These are phyloP conservation scores for Zygosaccharomyces pseudobailii DNA, from an alignment of 1,139 yeast species.

Conservation along the genomic window DNA sequence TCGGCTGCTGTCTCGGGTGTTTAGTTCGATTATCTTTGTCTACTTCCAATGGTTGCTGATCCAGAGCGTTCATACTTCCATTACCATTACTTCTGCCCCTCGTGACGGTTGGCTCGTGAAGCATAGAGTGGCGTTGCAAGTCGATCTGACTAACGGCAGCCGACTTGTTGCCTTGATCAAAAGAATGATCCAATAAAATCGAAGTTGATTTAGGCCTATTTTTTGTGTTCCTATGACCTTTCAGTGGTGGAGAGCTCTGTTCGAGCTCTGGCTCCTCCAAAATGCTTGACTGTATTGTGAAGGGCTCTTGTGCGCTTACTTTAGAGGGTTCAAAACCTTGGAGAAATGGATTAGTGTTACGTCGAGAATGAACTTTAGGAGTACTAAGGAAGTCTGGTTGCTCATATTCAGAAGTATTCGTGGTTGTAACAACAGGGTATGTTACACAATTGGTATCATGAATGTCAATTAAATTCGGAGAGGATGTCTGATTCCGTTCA, in stretches of 20 bases:
- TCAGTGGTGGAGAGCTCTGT: not conserved
- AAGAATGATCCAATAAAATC: not conserved
- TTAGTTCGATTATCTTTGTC: not conserved
- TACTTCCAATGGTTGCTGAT: not conserved
- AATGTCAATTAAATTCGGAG: conserved; percentile 36
- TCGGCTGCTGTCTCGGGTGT: not conserved
- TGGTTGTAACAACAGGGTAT: conserved; percentile 9
- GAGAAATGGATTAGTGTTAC: not conserved
- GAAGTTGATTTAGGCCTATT: not conserved
- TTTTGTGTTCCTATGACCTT: not conserved
- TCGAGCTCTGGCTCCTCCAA: conserved; percentile 2
- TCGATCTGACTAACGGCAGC: not conserved
- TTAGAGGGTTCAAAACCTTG: not conserved
- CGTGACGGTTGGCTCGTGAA: not conserved
- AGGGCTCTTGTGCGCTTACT: not conserved
- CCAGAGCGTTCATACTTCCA: not conserved
- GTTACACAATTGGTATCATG: conserved; percentile 24
- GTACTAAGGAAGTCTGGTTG: conserved; percentile 33
- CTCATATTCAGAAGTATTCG: conserved; percentile 7
- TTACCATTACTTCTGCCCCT: not conserved
- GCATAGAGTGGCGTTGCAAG: not conserved
- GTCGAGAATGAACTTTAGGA: conserved; percentile 13
- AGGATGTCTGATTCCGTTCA: conserved; percentile 12
- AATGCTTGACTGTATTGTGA: not conserved
- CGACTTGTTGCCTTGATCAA: not conserved